Evolutionary conservation across 2,329 filamentous ascomycete genomes (phyloP), one percentile per base, ranked within the genome.

Genomic region (Cladosporium austrohemisphaericum): DNA sequence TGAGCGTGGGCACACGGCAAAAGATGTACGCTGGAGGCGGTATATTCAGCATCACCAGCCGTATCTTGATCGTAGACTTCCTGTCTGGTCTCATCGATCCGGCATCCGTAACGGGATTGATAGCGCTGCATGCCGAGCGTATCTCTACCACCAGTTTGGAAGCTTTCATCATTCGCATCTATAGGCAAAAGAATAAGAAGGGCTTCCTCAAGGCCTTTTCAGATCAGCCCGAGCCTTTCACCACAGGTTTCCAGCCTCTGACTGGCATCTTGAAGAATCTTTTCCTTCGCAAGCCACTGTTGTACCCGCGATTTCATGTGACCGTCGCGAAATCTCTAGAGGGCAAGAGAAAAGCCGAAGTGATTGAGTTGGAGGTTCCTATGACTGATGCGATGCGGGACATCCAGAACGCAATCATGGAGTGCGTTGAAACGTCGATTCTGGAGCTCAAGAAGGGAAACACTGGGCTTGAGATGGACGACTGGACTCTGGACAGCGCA

Each of bases 171-270:
- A 74, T 97, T 52, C 81, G 93, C 31, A 88, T 96, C 49, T 98
- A 91, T 66, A 81, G 93, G 52, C 92, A 97, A 70, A 88, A 88
- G 74, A 98, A 98, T 69, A 95, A 94, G 72, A 76, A 71, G 25
- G 93, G 93, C 26, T 97, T 98, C 59, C 75, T 98, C 25, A 98
- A 98, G 64, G 93, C 93, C 10, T 95, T 98, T 64, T 93, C 91
- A 0, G 93, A 98, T 65, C 87, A 85, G 26, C 92, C 93, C 0
- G 91, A 97, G 63, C 86, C 91, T 0, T 94, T 98, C 63, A 86
- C 88, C 0, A 84, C 81, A 0, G 92, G 91, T 1, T 97, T 95
- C 68, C 83, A 89, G 3, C 92, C 93, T 4, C 75, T 98, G 36
- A 80, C 89, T 1, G 90, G 83, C 41, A 94, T 94, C 83, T 85